These are phyloP conservation scores for Plectosphaerella sp. DNA, from an alignment of 2,329 filamentous ascomycete species.

Conservation along the genomic window DNA sequence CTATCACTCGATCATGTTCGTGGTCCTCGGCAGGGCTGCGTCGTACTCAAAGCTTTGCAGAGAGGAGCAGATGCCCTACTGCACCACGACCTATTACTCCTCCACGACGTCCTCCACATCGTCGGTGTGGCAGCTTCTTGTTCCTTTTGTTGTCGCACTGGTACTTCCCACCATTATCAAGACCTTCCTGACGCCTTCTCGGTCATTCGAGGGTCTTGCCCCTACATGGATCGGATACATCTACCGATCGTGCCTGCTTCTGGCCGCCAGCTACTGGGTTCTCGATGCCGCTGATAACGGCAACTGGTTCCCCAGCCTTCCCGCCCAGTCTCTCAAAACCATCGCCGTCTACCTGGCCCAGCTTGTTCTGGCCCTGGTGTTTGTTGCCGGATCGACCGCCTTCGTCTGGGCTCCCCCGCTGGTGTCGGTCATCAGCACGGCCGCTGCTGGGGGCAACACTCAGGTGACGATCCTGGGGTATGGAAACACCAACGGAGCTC, in stretches of 20 bases:
- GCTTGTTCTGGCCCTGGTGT: constrained; percentile 69
- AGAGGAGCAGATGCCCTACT: constrained; percentile 98
- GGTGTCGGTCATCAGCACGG: constrained; percentile 62
- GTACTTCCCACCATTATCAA: constrained; percentile 71
- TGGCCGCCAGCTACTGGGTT: constrained; percentile 80
- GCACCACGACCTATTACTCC: constrained; percentile 91
- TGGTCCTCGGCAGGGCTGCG: constrained; percentile 71
- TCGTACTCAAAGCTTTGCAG: constrained; percentile 90
- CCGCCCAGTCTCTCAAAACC: constrained; percentile 64
- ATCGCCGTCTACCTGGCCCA: constrained; percentile 76
- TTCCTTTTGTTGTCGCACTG: constrained; percentile 72
- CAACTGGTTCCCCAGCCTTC: constrained; percentile 64
- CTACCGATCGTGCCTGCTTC: constrained; percentile 69
- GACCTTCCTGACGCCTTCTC: constrained; percentile 75
- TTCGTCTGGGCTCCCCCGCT: constrained; percentile 85
- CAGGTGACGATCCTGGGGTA: constrained; percentile 82
- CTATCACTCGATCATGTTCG: constrained; percentile 81
- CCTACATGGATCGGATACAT: constrained; percentile 78
- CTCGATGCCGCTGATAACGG: constrained; percentile 85
- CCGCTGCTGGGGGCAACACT: constrained; percentile 37
- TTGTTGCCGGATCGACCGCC: constrained; percentile 79
- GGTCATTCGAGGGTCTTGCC: constrained; percentile 83
- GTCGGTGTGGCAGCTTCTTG: constrained; percentile 78
- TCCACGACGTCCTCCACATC: constrained; percentile 90
- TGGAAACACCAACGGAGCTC: constrained; percentile 85